Conservation (phyloP, 306 rosid genomes). For the Clitoria ternatea region DNA sequence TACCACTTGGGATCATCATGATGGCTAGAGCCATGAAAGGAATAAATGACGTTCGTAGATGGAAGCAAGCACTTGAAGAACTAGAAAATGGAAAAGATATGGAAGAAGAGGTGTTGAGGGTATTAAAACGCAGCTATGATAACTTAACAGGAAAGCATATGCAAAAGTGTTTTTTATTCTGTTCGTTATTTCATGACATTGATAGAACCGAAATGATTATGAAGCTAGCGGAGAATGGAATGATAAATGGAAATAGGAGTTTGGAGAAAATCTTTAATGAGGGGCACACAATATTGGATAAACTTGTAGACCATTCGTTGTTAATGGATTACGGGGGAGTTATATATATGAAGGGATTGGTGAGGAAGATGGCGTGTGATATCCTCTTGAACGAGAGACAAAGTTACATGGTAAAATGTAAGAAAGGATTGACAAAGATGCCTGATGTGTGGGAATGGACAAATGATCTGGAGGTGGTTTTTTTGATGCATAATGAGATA, state of each 20-base stretch:
- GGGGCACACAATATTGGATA: neutral
- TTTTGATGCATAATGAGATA: too few relatives aligned
- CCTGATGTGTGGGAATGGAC: neutral
- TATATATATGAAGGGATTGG: neutral
- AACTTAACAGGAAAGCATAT: neutral
- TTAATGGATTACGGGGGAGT: neutral
- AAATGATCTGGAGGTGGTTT: too few relatives aligned
- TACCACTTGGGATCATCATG: slow-evolving; percentile 10
- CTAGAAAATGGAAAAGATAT: neutral
- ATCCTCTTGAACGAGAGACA: too few relatives aligned
- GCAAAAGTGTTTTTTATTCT: slow-evolving; percentile 11
- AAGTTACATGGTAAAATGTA: neutral
- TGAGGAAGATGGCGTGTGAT: slow-evolving; percentile 14
- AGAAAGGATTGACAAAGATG: neutral
- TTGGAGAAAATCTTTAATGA: neutral
- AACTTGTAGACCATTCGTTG: neutral
- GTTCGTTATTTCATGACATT: slow-evolving; percentile 3
- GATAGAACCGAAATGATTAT: neutral
- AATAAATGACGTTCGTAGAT: neutral
- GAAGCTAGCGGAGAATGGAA: neutral
- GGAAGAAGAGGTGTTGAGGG: slow-evolving; percentile 6
- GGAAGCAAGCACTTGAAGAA: neutral
- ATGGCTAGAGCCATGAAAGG: slow-evolving; percentile 11
- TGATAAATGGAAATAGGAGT: too few relatives aligned
- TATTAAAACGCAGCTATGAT: slow-evolving; percentile 21